Percentiles rank a stretch among this genome's conserved stretches.
phyloP scores from a whole-genome alignment of 352 stramenopile genomes.

The Peronospora tabacina region DNA sequence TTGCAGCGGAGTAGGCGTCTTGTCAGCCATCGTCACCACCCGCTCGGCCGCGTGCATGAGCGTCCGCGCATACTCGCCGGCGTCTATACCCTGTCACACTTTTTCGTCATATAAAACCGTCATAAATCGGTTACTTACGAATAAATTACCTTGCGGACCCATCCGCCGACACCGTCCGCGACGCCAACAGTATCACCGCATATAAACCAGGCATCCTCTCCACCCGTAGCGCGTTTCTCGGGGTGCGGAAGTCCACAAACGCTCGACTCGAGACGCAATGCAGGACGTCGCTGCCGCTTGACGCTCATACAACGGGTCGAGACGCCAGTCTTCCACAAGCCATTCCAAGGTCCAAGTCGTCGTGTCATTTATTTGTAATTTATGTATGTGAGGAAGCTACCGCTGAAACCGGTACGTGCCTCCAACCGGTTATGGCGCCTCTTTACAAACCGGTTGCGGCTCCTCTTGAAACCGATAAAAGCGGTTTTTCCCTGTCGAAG shows the following conservation, averaged over 20 bases:
- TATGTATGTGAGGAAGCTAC: too few species aligned
- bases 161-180: constrained; percentile 81
- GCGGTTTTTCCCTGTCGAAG: constrained; percentile 3
- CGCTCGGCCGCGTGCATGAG: constrained; percentile 56
- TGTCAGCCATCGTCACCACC: constrained; percentile 14
- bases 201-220: constrained; percentile 84
- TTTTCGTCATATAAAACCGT: not conserved
- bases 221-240: constrained; percentile 73
- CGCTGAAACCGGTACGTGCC: too few species aligned
- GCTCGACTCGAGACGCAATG: constrained; percentile 49
- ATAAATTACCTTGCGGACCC: constrained; percentile 64
- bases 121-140: not conserved
- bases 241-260: constrained; percentile 75
- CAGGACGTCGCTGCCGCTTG: constrained; percentile 17
- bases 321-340: not conserved
- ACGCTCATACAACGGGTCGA: constrained; percentile 11
- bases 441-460: too few species aligned
- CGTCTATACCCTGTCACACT: constrained; percentile 63
- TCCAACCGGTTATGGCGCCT: too few species aligned
- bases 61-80: constrained; percentile 80
- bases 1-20: constrained; percentile 48
- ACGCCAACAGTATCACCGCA: constrained; percentile 69
- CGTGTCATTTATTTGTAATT: too few species aligned
- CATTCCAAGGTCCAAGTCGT: not conserved
- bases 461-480: too few species aligned